Evolutionary conservation across 2,329 filamentous ascomycete genomes (phyloP).

Genomic region (Conoideocrella luteorostrata): DNA sequence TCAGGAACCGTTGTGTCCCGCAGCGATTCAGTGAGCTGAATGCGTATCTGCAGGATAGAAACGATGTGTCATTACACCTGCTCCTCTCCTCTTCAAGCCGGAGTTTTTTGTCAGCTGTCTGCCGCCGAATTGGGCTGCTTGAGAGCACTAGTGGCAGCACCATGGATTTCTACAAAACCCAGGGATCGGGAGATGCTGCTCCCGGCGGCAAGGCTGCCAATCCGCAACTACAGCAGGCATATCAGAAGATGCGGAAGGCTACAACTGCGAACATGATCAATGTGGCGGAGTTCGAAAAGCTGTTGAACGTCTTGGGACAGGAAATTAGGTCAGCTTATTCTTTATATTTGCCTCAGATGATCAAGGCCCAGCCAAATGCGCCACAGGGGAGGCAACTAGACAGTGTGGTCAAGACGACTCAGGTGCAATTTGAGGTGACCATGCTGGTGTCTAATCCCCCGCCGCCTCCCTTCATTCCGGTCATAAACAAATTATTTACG

Average conservation of each 20-base stretch:
- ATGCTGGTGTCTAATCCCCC: constrained; percentile 45
- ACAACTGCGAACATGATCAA: constrained; percentile 48
- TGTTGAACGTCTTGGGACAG: constrained; percentile 43
- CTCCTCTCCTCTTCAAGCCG: constrained; percentile 70
- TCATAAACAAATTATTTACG: constrained; percentile 61
- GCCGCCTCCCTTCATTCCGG: constrained; percentile 40
- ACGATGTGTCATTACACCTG: constrained; percentile 54
- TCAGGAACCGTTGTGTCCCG: constrained; percentile 42
- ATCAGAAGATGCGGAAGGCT: constrained; percentile 47
- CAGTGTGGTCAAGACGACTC: constrained; percentile 36
- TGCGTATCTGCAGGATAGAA: constrained; percentile 44
- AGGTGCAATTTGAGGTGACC: constrained; percentile 43
- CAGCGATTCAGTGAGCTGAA: constrained; percentile 43
- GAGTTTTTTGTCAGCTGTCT: constrained; percentile 63
- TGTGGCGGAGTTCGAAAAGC: constrained; percentile 54
- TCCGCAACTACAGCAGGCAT: constrained; percentile 49
- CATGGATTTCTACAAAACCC: constrained; percentile 43
- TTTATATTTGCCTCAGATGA: constrained; percentile 36
- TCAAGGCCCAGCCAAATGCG: constrained; percentile 40
- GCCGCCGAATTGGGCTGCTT: constrained; percentile 56
- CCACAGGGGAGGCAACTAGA: constrained; percentile 38
- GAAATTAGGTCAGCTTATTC: constrained; percentile 48
- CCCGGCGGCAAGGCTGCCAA: constrained; percentile 35
- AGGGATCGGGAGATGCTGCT: constrained; percentile 33
- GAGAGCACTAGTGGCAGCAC: constrained; percentile 42